Conservation (phyloP, 371 early-diverging fungal species). For the Furculomyces boomerangus region DNA sequence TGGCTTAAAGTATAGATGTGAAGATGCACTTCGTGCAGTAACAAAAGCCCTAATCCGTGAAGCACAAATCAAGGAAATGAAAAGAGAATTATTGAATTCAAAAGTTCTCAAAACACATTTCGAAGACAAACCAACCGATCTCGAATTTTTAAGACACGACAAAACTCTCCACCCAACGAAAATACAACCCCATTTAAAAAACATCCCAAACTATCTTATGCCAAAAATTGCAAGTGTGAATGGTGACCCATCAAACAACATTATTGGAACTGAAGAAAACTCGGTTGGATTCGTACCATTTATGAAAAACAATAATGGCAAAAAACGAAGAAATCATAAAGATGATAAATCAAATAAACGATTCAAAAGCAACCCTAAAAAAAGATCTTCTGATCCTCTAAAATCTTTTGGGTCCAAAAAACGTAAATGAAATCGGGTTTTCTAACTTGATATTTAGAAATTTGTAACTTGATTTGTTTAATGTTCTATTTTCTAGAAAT, state of each 20-base stretch:
- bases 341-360: not conserved
- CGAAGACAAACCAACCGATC: constrained; percentile 87
- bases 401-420: constrained; percentile 2
- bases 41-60: constrained; percentile 60
- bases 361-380: not conserved
- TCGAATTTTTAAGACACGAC: constrained; percentile 85
- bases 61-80: constrained; percentile 82
- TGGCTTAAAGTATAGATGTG: constrained; percentile 77
- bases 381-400: constrained; percentile 1
- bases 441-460: no score
- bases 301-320: constrained; percentile 15
- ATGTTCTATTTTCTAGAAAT: no score
- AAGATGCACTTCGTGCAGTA: constrained; percentile 71
- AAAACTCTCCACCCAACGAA: constrained; percentile 59
- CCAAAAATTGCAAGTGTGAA: constrained; percentile 23
- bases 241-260: constrained; percentile 12
- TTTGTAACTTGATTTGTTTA: no score
- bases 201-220: constrained; percentile 77
- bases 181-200: constrained; percentile 72
- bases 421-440: no score
- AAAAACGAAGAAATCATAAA: constrained; percentile 3
- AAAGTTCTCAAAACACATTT: constrained; percentile 91
- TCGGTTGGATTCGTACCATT: constrained; percentile 24
- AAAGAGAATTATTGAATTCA: constrained; percentile 78
- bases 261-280: constrained; percentile 7